Evolutionary conservation across 345 rosid genomes (phyloP), one percentile per base, ranked within the genome.

Genomic region (Salix udensis): DNA sequence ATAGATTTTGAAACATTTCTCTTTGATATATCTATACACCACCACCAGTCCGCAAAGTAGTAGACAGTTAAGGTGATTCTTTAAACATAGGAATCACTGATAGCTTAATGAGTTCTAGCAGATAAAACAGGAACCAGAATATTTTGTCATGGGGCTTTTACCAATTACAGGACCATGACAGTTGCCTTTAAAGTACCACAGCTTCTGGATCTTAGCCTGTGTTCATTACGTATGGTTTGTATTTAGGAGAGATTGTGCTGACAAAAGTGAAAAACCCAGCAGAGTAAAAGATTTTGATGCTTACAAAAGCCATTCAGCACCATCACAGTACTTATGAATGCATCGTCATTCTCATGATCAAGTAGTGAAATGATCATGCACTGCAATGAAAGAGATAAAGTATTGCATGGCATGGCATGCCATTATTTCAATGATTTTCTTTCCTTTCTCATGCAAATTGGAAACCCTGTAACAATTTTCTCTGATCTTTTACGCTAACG

Each of bases 341-440:
- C 67, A 31, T 28, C 67, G 2, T 65, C 67, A 16, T 14, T 65
- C 68, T 65, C n/a, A 28, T 16, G 62, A 58, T n/a, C 64, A 4
- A n/a, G 64, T 6, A 31, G 39, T 65, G 68, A 65, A 65, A 65
- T n/a, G n/a, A n/a, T 65, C 68, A 28, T 65, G 36, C 68, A 65
- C 5, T 30, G 68, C 26, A 6, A 34, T 65, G 39, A 16, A 65
- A 31, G 40, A 65, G 39, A 4, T 6, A 24, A 58, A 26, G 18
- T 28, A 9, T 26, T 65, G 68, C 39, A 65, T 28, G 68, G 68
- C 39, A 65, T 28, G 68, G n/a, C 68, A 65, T 31, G 40, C 21
- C 68, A 16, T 65, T 15, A 65, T 30, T 31, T 65, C 40, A 16
- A 65, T 28, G 40, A 31, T 37, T 19, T 15, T 9, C 68, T 30